Evolutionary conservation across 192 early-diverging fungal species (phyloP).

Genomic region (Coemansia sp.): DNA sequence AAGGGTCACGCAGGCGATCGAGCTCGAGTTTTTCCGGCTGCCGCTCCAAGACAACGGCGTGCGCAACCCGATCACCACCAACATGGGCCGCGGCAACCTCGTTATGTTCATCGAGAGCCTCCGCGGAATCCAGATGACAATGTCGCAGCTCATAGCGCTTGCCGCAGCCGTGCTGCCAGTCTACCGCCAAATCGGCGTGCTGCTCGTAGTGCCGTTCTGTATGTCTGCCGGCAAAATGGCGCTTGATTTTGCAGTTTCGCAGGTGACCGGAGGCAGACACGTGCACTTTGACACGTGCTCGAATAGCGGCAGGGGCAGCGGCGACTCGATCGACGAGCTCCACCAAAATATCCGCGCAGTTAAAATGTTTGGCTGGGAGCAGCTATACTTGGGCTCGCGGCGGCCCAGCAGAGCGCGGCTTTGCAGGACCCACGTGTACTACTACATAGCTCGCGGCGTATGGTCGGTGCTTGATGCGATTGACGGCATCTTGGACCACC

Average conservation of each 20-base stretch:
- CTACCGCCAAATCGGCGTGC: slow-evolving; percentile 20
- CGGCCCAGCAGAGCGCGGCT: not conserved
- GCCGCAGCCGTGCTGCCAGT: slow-evolving; percentile 1
- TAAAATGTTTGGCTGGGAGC: slow-evolving; percentile 44
- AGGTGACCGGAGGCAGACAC: slow-evolving; percentile 3
- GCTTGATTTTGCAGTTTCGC: not conserved
- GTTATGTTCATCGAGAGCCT: not conserved
- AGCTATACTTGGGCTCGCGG: slow-evolving; percentile 7
- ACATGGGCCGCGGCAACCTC: not conserved
- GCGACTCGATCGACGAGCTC: slow-evolving; percentile 12
- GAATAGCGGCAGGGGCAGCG: too few relatives aligned
- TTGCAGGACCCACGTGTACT: slow-evolving; percentile 19
- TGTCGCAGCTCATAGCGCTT: not conserved
- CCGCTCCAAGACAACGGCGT: slow-evolving; percentile 13
- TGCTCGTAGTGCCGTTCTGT: slow-evolving; percentile 13
- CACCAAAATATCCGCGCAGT: slow-evolving; percentile 15
- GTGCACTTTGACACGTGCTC: not conserved
- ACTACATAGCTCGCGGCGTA: not conserved
- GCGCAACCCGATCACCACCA: not conserved
- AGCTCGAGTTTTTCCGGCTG: slow-evolving; percentile 26
- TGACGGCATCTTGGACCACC: not conserved
- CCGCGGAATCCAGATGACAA: not conserved
- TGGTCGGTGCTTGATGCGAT: slow-evolving; percentile 11
- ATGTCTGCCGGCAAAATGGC: not conserved
- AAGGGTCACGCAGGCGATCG: slow-evolving; percentile 11